Base-by-base conservation (phyloP, 106 monocot species). In the Phalaenopsis equestris region DNA sequence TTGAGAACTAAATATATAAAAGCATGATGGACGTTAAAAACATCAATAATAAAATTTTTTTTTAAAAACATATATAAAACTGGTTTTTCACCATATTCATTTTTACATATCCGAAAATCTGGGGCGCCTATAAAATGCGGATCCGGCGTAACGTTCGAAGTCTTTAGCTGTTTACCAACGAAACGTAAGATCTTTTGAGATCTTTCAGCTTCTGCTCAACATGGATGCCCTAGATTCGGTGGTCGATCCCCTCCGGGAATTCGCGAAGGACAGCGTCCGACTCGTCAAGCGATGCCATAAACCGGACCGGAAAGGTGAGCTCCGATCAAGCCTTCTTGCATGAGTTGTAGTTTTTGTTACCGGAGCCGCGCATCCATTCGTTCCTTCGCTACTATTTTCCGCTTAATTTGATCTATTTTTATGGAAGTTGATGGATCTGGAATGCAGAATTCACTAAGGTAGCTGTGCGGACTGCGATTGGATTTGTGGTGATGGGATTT, bases 401-500 rank as follows among this genome's bases (percentile, higher is more conserved):
- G 61, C 8, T 61, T 61, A 52, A 52, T 19, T 18, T 77, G 6
- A 56, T 48, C 36, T 77, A 47, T 17, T 84, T 75, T 64, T 14
- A 14, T 55, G 61, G 38, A 55, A 39, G 17, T 58, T 38, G 56
- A 56, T 81, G 18, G 11, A 41, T 47, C 2, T 78, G 41, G 41
- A 8, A n/a, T 79, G 78, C 57, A 89, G 89, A 89, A 72, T 89
- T 89, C 78, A 84, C 89, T 42, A 89, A 89, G 84, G 89, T 89
- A 79, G 89, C 89, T 39, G 42, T 82, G 47, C 77, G 90, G 47
- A 90, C 90, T 23, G 90, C 90, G 72, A 90, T 90, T 67, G 90
- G 90, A 24, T 90, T 90, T 80, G 90, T 87, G 55, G 90, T 90
- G 58, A 90, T 90, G 90, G 90, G 90, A 37, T 90, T 90, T 78